Evolutionary conservation across 805 yeast species (phyloP), one percentile per base, ranked within the genome.

Genomic region (Ogataea henricii): DNA sequence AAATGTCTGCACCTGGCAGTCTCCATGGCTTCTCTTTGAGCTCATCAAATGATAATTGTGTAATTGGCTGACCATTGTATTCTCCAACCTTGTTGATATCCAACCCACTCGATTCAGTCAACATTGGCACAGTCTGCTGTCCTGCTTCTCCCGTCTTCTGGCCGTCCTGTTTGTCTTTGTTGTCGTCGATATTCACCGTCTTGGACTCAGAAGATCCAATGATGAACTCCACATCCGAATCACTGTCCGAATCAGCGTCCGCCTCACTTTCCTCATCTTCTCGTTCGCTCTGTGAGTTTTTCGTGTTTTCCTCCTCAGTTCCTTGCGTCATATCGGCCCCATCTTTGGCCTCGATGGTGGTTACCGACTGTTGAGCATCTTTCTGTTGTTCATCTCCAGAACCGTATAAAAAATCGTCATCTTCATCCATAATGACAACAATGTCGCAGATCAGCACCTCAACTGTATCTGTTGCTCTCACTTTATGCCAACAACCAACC

Each of bases 1-100:
- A 79, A 34, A 89, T 70, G 68, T 94, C 97, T 3, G 96, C 96
- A 32, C 98, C 99, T 1, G 98, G 97, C 54, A 87, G 83, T 63
- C 99, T 79, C 99, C 99, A 94, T 7, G 99, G 99, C 70, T 95
- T 95, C 55, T 90, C 96, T 54, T 88, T 89, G 41, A 91, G 70
- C 45, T 83, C 85, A 51, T 86, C 92, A 9, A 92, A 76, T 51
- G 87, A 85, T 10, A 92, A 75, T 55, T 86, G 82, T 0, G 96
- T 88, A 41, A 94, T 72, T 3, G 96, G 96, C 56, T 81, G 77
- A 2, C 96, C 97, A 43, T 90, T 86, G 50, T 76, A 77, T 51
- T 78, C 82, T 1, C 89, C 95, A 16, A 86, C 82, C 35, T 79
- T 78, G 57, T 87, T 81, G n/a, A 89, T 75, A 57, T 89, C 90